Conservation (phyloP, 2,329 filamentous ascomycete species). For the Cercospora sesami region DNA sequence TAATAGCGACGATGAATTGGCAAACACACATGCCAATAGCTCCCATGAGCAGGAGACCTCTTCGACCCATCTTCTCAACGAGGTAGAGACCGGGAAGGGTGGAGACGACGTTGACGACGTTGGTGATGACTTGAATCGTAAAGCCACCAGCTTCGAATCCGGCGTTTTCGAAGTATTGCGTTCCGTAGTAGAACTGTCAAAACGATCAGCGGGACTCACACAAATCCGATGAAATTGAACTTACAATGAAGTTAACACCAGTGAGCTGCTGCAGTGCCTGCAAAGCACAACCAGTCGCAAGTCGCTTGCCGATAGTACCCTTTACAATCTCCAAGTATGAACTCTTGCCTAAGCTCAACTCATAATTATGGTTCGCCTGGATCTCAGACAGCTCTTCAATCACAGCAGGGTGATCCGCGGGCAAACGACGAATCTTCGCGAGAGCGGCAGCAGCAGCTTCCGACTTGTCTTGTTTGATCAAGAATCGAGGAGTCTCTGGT, state of each 20-base stretch:
- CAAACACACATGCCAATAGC: conserved; percentile 68
- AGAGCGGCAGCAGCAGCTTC: conserved; percentile 34
- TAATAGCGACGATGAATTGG: conserved; percentile 52
- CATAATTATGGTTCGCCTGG: conserved; percentile 83
- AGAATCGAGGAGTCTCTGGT: conserved; percentile 40
- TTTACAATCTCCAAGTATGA: conserved; percentile 66
- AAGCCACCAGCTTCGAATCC: conserved; percentile 27
- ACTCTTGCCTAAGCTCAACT: conserved; percentile 61
- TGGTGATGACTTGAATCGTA: conserved; percentile 26
- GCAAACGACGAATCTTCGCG: conserved; percentile 69
- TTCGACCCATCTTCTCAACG: conserved; percentile 72
- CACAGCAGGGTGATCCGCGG: conserved; percentile 61
- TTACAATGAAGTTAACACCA: conserved; percentile 40
- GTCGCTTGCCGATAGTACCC: conserved; percentile 64
- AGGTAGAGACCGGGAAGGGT: conserved; percentile 63
- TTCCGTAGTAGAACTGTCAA: conserved; percentile 55
- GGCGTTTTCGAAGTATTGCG: conserved; percentile 62
- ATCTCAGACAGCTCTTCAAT: conserved; percentile 74
- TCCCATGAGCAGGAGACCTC: conserved; percentile 70
- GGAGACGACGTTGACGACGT: conserved; percentile 72
- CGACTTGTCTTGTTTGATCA: conserved; percentile 39
- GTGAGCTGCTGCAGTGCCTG: conserved; percentile 79
- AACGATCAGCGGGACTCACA: neutral
- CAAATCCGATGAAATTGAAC: neutral
- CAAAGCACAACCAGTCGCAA: conserved; percentile 69